These are phyloP conservation scores for Lolium multiflorum DNA, from an alignment of 176 grass and related monocot species.

Conservation along the genomic window DNA sequence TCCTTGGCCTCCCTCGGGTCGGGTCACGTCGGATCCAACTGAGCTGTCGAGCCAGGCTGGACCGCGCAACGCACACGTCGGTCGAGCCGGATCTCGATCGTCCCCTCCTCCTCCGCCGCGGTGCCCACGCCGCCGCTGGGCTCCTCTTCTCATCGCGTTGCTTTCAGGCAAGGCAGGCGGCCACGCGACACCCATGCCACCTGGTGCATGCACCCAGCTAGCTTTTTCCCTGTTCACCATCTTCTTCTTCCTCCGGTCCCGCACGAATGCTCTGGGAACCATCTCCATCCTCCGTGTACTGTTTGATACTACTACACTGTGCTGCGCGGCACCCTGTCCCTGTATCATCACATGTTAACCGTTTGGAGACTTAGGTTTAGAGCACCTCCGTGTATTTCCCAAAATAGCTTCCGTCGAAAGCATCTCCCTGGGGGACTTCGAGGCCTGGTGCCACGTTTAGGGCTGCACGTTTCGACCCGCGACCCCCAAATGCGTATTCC, in stretches of 20 bases:
- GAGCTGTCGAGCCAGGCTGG: constrained; percentile 3
- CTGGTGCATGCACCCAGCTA: constrained; percentile 18
- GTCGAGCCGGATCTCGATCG: neutral
- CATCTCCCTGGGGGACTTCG: too few relatives aligned
- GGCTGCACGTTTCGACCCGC: too few relatives aligned
- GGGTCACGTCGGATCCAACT: neutral
- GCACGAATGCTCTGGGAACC: neutral
- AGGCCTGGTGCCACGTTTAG: too few relatives aligned
- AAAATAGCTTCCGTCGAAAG: too few relatives aligned
- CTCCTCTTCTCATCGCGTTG: neutral
- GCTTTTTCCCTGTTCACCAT: neutral
- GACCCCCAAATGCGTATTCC: too few relatives aligned
- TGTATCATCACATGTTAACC: too few relatives aligned
- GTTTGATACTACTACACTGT: neutral
- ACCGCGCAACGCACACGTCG: neutral
- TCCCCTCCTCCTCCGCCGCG: neutral
- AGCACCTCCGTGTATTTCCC: too few relatives aligned
- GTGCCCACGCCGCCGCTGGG: constrained; percentile 25
- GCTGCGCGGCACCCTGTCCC: neutral
- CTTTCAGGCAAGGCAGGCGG: constrained; percentile 30
- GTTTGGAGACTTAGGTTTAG: too few relatives aligned
- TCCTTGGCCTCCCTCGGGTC: neutral
- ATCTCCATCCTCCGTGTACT: neutral
- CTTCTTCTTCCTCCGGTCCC: neutral
- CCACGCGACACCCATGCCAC: neutral